Evolutionary conservation across 345 rosid genomes (phyloP).

Genomic region (Viola odorata): DNA sequence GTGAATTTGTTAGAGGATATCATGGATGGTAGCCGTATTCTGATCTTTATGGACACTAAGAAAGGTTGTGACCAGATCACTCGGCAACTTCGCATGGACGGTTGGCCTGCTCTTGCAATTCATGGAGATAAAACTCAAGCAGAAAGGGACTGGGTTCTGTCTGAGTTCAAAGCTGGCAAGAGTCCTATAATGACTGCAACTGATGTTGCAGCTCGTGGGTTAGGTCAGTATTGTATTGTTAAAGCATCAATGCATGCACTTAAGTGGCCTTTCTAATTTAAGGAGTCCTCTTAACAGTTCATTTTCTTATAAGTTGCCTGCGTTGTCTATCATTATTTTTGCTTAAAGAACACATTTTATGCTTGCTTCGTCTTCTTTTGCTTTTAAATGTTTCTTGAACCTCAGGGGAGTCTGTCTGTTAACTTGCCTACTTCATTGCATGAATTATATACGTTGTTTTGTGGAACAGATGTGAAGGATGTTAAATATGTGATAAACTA

Average conservation of each 20-base stretch:
- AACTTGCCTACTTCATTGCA: neutral
- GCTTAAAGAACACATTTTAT: neutral
- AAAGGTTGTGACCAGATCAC: conserved; percentile 98
- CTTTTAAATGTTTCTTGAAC: too few relatives aligned
- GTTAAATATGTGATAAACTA: conserved; percentile 92
- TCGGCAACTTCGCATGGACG: conserved; percentile 98
- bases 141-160: conserved; percentile 98
- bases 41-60: conserved; percentile 95
- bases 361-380: too few relatives aligned
- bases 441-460: conserved; percentile 12
- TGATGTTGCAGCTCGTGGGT: conserved; percentile 99
- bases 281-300: too few relatives aligned
- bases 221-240: conserved; percentile 43
- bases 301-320: neutral
- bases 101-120: conserved; percentile 98
- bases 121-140: conserved; percentile 99
- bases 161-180: conserved; percentile 95
- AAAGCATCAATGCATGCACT: too few relatives aligned
- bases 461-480: conserved; percentile 84
- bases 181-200: conserved; percentile 99
- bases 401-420: neutral
- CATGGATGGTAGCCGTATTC: conserved; percentile 97
- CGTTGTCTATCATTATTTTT: neutral
- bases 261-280: too few relatives aligned
- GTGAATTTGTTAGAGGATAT: conserved; percentile 96